These are phyloP conservation scores for Verticillium zaregamsianum DNA, from an alignment of 2,329 filamentous ascomycete species.

Conservation along the genomic window DNA sequence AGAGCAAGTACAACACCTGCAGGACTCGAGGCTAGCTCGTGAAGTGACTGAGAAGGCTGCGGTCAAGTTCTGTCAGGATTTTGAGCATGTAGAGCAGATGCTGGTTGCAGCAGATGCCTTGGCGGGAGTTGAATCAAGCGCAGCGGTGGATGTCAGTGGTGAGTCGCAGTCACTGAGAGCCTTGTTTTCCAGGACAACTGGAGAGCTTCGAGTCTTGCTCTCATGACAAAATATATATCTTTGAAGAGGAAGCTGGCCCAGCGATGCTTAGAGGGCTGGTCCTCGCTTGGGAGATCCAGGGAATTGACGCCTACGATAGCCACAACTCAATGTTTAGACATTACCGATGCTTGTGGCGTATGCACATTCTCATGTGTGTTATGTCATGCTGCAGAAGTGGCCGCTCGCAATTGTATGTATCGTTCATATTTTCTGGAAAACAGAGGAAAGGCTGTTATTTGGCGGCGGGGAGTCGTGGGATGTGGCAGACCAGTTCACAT, in stretches of 20 bases:
- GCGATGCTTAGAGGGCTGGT: too few species aligned
- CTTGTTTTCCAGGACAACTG: conserved; percentile 55
- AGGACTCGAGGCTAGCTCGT: conserved; percentile 67
- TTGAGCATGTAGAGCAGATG: conserved; percentile 57
- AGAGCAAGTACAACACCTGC: conserved; percentile 71
- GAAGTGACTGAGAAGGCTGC: conserved; percentile 79
- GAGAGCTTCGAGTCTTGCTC: conserved; percentile 56
- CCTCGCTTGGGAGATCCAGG: too few species aligned
- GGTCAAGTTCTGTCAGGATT: conserved; percentile 79
- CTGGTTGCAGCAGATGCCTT: conserved; percentile 38
- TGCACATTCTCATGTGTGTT: too few species aligned
- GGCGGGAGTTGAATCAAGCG: conserved; percentile 18
- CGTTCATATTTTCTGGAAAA: too few species aligned
- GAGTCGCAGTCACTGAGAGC: conserved; percentile 30
- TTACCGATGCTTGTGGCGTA: too few species aligned
- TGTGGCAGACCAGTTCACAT: background rate
- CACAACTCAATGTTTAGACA: too few species aligned
- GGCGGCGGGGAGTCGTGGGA: too few species aligned
- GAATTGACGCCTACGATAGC: too few species aligned
- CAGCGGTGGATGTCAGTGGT: conserved; percentile 17
- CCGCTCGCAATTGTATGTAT: too few species aligned
- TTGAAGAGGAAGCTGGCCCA: too few species aligned
- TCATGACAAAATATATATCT: conserved; percentile 29
- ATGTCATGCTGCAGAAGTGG: too few species aligned
- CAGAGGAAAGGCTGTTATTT: too few species aligned